A percentile compares a stretch with the other conserved stretches of the same genome.
phyloP scores from a whole-genome alignment of 2,329 filamentous ascomycete genomes.

The Colletotrichum simmondsii region DNA sequence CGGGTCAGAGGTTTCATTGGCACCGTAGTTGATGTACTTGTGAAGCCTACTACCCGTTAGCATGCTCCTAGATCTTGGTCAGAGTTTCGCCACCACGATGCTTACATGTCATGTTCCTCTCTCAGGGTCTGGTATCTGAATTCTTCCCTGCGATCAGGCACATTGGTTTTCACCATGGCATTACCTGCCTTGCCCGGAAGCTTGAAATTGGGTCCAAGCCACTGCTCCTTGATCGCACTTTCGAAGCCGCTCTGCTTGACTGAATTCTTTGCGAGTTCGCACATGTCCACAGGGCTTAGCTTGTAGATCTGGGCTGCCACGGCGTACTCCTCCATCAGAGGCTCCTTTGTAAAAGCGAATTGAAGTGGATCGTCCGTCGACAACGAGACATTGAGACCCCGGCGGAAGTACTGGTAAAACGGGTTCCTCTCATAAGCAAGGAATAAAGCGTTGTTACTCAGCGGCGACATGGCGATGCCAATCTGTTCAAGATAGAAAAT shows the following conservation, averaged over 20 bases:
- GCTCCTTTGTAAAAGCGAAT: constrained; percentile 98
- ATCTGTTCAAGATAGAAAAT: constrained; percentile 98
- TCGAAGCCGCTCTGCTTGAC: constrained; percentile 97
- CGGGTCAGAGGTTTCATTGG: neutral
- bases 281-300: constrained; percentile 97
- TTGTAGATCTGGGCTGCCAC: constrained; percentile 99
- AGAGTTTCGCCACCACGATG: constrained; percentile 36
- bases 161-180: constrained; percentile 94
- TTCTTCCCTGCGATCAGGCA: constrained; percentile 90
- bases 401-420: constrained; percentile 94
- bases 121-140: constrained; percentile 88
- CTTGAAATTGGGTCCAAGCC: constrained; percentile 84
- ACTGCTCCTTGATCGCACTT: constrained; percentile 86
- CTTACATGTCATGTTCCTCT: constrained; percentile 87
- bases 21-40: constrained; percentile 25
- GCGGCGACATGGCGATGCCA: constrained; percentile 98
- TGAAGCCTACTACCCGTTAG: constrained; percentile 24
- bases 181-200: constrained; percentile 86
- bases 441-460: constrained; percentile 98
- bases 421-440: constrained; percentile 97
- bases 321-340: constrained; percentile 96
- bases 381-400: constrained; percentile 93
- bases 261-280: constrained; percentile 95
- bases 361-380: constrained; percentile 97
- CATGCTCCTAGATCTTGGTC: neutral